Percentiles rank a stretch among this genome's conserved stretches.
phyloP scores from a whole-genome alignment of 2,329 filamentous ascomycete species.

The Aspergillus luchuensis region DNA sequence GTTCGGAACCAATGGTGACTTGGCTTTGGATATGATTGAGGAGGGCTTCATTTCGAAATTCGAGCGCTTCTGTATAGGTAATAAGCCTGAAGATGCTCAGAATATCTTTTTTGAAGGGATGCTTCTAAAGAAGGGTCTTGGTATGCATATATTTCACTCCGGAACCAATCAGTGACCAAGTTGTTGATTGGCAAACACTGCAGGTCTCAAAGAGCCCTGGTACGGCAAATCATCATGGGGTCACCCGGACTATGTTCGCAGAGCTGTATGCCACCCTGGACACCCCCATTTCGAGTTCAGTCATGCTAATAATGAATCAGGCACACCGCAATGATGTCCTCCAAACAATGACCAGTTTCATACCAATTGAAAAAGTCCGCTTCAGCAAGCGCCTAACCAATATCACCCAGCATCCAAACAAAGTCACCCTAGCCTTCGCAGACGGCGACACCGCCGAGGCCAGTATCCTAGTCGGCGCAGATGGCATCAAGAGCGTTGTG shows the following conservation, averaged over 20 bases:
- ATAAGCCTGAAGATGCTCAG: too few relatives aligned
- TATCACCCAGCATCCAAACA: slow-evolving; percentile 9
- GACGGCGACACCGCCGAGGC: slow-evolving; percentile 33
- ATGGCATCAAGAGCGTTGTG: slow-evolving; percentile 36
- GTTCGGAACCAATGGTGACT: too few relatives aligned
- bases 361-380: slow-evolving; percentile 16
- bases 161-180: too few relatives aligned
- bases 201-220: slow-evolving; percentile 15
- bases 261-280: slow-evolving; percentile 4
- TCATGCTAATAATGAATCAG: slow-evolving; percentile 1
- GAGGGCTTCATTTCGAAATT: too few relatives aligned
- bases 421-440: slow-evolving; percentile 24
- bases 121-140: background rate
- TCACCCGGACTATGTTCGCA: slow-evolving; percentile 17
- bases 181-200: background rate
- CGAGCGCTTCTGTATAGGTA: too few relatives aligned
- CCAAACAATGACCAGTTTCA: slow-evolving; percentile 17
- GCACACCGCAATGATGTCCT: slow-evolving; percentile 15
- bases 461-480: slow-evolving; percentile 39
- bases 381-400: slow-evolving; percentile 15
- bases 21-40: too few relatives aligned
- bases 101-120: too few relatives aligned
- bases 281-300: too few relatives aligned
- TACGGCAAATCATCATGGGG: slow-evolving; percentile 17
- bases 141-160: background rate